phyloP scores from a whole-genome alignment of 352 stramenopile genomes.

The Globisporangium spinosum region DNA sequence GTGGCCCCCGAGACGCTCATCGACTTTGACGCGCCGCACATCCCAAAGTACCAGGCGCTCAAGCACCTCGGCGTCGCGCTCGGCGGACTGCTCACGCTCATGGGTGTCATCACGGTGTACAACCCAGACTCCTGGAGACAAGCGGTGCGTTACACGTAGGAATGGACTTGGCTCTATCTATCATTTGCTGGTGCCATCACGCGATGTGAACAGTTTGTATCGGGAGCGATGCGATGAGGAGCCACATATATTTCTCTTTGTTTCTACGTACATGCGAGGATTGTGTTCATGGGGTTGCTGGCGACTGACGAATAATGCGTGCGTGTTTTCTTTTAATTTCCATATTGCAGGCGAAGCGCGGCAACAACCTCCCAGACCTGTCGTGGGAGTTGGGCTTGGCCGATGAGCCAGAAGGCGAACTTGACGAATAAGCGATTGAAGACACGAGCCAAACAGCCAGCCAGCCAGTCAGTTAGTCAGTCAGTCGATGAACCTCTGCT shows the following conservation, averaged over 20 bases:
- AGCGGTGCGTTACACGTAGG: constrained; percentile 40
- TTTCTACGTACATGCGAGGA: not conserved
- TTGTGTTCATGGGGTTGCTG: not conserved
- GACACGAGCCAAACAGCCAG: constrained; percentile 6
- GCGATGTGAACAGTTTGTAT: not conserved
- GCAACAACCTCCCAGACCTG: constrained; percentile 70
- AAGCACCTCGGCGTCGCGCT: constrained; percentile 60
- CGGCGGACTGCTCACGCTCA: constrained; percentile 57
- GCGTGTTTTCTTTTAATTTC: constrained; percentile 4
- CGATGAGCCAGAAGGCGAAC: constrained; percentile 78
- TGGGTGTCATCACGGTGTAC: constrained; percentile 77
- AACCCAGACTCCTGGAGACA: constrained; percentile 78
- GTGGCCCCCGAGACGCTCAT: constrained; percentile 85
- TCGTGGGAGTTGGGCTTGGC: constrained; percentile 78
- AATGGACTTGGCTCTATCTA: not conserved
- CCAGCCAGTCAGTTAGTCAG: not conserved
- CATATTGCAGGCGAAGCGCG: constrained; percentile 53
- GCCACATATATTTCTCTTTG: not conserved
- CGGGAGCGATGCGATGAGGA: not conserved
- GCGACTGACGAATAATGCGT: not conserved
- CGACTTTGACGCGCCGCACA: constrained; percentile 86
- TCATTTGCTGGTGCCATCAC: not conserved
- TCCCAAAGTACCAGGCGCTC: constrained; percentile 73
- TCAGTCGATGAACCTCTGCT: not conserved
- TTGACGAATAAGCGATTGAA: constrained; percentile 59